A percentile compares a stretch with the other conserved stretches of the same genome.
Conservation (phyloP, 129 eudicot genomes). For the Pittosporum tobira region DNA sequence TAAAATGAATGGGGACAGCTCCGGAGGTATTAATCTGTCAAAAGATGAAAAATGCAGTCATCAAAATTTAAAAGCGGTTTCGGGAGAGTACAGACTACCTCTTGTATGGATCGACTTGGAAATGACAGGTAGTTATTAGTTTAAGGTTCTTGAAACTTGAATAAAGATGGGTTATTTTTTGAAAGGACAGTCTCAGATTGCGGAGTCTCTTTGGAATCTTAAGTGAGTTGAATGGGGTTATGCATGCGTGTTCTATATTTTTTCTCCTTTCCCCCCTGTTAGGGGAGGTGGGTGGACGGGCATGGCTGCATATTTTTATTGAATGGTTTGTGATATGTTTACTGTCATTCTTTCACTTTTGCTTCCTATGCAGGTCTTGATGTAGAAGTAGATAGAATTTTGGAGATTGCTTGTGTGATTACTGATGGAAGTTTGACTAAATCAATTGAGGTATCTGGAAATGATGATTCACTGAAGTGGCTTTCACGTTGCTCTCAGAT, state of each 20-base stretch:
- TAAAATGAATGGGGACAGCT: constrained; percentile 25
- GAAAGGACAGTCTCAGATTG: neutral
- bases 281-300: neutral
- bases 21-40: constrained; percentile 16
- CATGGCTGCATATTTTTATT: neutral
- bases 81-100: constrained; percentile 50
- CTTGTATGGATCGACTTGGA: constrained; percentile 99
- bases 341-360: neutral
- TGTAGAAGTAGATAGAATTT: constrained; percentile 71
- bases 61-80: constrained; percentile 9
- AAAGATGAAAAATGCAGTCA: constrained; percentile 20
- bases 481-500: neutral
- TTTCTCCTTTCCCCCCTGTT: no score
- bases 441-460: constrained; percentile 49
- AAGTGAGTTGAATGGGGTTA: neutral
- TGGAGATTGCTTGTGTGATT: constrained; percentile 90
- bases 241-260: neutral
- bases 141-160: neutral
- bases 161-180: neutral
- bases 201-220: neutral
- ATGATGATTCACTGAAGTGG: neutral
- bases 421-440: constrained; percentile 85
- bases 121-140: constrained; percentile 70
- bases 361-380: constrained; percentile 58
- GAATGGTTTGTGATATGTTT: neutral